Evolutionary conservation across 257 asterid genomes (phyloP), one percentile per base, ranked within the genome.

Genomic region (Fraxinus pennsylvanica): DNA sequence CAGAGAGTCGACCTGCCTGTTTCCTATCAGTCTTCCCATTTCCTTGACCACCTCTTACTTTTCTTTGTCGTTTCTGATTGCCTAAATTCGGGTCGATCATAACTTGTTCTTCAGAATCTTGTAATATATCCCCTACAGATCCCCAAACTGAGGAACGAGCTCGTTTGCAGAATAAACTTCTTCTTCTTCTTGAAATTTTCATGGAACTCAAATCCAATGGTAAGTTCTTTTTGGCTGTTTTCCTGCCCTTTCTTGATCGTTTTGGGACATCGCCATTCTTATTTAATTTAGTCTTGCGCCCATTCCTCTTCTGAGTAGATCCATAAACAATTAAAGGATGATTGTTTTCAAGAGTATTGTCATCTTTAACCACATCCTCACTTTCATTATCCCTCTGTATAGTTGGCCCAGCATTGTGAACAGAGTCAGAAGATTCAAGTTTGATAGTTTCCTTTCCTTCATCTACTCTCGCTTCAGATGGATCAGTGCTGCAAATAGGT

Each of bases 71-170:
- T 68, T 80, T 82, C 25, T 80, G 83, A 76, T 84, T 76, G 63
- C 78, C 84, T 75, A 73, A 76, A 82, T 78, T 54, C 15, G 32
- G 70, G 71, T 79, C 82, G 25, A 77, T 12, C 52, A 25, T 63
- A 65, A 80, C 68, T 72, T 78, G 79, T 10, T 70, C 87, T 70
- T 86, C 87, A 69, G 79, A 41, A 79, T 63, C 86, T 77, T 84
- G 87, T 47, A 82, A 77, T 67, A 82, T 74, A 82, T 78, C 80
- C 71, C 87, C 87, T 68, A 81, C 75, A 36, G 80, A 73, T 61
- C 92, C 93, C 97, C 97, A 91, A 71, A 25, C 85, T 47, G 92
- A 87, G 77, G 97, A 84, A 45, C 88, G 88, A 75, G 86, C 85
- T 73, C 80, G 80, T 80, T 86, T 92, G 71, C 85, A 27, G 73